These are phyloP conservation scores for Nelumbo lutea DNA, from an alignment of 164 flowering plant species.

Conservation along the genomic window DNA sequence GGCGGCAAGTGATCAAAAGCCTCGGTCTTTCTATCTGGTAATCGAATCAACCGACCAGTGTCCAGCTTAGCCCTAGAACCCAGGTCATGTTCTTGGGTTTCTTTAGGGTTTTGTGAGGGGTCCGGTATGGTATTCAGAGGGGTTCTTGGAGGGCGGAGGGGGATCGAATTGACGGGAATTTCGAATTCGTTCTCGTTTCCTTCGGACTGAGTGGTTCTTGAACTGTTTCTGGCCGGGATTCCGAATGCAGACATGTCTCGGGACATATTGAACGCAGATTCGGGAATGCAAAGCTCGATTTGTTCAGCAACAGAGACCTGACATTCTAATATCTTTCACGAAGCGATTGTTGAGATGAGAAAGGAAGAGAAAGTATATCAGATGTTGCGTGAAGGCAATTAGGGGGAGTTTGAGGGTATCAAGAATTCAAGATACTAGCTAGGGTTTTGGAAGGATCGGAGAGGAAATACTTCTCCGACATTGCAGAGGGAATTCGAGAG, in stretches of 20 bases:
- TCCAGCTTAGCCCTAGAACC: slow-evolving; percentile 25
- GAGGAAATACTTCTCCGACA: background rate
- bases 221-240: background rate
- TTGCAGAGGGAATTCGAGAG: slow-evolving; percentile 2
- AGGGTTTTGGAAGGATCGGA: background rate
- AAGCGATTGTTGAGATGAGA: background rate
- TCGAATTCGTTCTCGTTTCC: slow-evolving; percentile 45
- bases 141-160: slow-evolving; percentile 39
- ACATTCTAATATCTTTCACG: background rate
- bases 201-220: slow-evolving; percentile 17
- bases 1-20: background rate
- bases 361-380: background rate
- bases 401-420: background rate
- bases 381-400: background rate
- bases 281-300: background rate
- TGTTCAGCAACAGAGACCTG: background rate
- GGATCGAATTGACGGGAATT: slow-evolving; percentile 16
- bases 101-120: slow-evolving; percentile 40
- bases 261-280: slow-evolving; percentile 11
- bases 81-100: slow-evolving; percentile 14
- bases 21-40: slow-evolving; percentile 17
- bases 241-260: slow-evolving; percentile 9
- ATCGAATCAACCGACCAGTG: slow-evolving; percentile 1
- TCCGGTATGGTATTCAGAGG: slow-evolving; percentile 56
- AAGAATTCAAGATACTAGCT: background rate